A percentile compares a stretch with the other conserved stretches of the same genome.
Conservation (phyloP, 495 filamentous ascomycete species). For the Bacidia gigantensis region DNA sequence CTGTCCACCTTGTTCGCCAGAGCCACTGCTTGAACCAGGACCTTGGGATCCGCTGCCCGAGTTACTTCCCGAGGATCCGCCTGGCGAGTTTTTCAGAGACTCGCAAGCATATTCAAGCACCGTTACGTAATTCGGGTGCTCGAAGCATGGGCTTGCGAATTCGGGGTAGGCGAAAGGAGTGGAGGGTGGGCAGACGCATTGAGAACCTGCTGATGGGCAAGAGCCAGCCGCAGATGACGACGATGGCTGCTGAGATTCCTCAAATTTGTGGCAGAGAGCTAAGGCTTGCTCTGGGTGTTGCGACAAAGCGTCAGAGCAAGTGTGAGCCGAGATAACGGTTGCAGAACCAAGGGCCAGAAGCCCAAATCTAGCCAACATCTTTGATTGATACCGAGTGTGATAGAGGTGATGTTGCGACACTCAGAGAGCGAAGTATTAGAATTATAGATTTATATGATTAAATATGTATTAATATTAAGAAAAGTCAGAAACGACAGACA, state of each 20-base stretch:
- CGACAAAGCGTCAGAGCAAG: slow-evolving; percentile 5
- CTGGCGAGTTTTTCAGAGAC: neutral
- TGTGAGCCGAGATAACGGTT: neutral
- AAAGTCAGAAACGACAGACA: neutral
- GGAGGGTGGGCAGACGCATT: slow-evolving; percentile 9
- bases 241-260: neutral
- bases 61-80: slow-evolving; percentile 1
- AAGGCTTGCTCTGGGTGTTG: slow-evolving; percentile 6
- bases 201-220: slow-evolving; percentile 2
- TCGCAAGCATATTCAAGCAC: slow-evolving; percentile 7
- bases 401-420: neutral
- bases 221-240: slow-evolving; percentile 2
- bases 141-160: slow-evolving; percentile 12
- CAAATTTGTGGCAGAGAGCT: slow-evolving; percentile 12
- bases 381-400: neutral
- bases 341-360: slow-evolving; percentile 9
- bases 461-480: neutral
- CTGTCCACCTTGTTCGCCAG: too few species aligned
- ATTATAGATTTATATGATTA: neutral
- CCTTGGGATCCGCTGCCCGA: neutral
- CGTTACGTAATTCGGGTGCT: slow-evolving; percentile 4
- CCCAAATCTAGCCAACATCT: slow-evolving; percentile 10
- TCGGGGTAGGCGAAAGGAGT: slow-evolving; percentile 10
- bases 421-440: neutral
- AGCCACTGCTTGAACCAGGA: neutral